These are phyloP conservation scores for Fonsecaea monophora DNA, from an alignment of 2,329 filamentous ascomycete species.

Conservation along the genomic window DNA sequence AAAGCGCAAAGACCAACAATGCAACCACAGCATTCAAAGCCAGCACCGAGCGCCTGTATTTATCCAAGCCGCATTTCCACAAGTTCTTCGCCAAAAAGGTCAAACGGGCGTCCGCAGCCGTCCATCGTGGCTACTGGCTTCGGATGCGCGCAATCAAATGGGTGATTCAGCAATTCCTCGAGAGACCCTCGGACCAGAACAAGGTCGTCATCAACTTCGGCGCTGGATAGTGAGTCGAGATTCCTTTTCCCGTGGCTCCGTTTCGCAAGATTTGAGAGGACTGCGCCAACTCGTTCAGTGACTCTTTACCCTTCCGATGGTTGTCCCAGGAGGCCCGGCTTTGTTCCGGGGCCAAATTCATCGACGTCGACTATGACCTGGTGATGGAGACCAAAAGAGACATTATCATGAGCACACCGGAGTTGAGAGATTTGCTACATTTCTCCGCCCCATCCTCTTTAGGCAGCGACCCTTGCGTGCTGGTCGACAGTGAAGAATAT, in stretches of 20 bases:
- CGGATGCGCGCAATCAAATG: constrained; percentile 82
- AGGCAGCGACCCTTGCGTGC: constrained; percentile 9
- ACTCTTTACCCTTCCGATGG: constrained; percentile 85
- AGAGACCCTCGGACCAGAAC: constrained; percentile 50
- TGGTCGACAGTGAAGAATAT: constrained; percentile 37
- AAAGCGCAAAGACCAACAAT: constrained; percentile 73
- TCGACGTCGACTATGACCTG: constrained; percentile 39
- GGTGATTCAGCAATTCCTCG: constrained; percentile 75
- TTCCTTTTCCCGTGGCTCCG: background rate
- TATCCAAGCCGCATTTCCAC: constrained; percentile 81
- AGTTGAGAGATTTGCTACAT: constrained; percentile 35
- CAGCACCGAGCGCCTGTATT: constrained; percentile 86
- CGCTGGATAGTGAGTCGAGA: constrained; percentile 38
- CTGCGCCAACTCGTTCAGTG: constrained; percentile 60
- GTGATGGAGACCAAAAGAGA: constrained; percentile 38
- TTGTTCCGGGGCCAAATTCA: constrained; percentile 37
- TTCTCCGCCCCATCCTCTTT: background rate
- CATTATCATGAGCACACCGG: constrained; percentile 33
- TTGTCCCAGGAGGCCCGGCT: constrained; percentile 68
- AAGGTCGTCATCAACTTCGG: constrained; percentile 40
- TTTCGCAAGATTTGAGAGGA: constrained; percentile 1
- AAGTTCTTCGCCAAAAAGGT: constrained; percentile 86
- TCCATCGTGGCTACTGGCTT: constrained; percentile 88
- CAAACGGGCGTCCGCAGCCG: constrained; percentile 79
- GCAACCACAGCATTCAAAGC: constrained; percentile 94